Evolutionary conservation across 192 early-diverging fungal genomes (phyloP).

Genomic region (Entophlyctis luteolus): DNA sequence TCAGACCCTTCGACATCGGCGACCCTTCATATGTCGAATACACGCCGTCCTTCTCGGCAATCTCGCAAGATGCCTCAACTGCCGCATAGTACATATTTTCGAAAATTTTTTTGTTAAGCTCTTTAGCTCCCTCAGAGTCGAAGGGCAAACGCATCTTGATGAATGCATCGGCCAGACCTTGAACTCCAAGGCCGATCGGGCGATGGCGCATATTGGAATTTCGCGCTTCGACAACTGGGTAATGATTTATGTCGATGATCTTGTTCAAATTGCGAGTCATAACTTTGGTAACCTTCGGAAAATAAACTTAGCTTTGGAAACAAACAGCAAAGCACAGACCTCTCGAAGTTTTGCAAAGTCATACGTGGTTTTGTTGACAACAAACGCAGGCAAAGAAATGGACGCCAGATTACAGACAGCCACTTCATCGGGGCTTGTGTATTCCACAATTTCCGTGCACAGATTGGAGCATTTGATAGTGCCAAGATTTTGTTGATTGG

Average conservation of each 20-base stretch:
- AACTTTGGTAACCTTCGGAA: slow-evolving; percentile 70
- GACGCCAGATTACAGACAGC: slow-evolving; percentile 97
- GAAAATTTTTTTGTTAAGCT: slow-evolving; percentile 85
- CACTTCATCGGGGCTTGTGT: slow-evolving; percentile 90
- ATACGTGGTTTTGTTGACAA: slow-evolving; percentile 59
- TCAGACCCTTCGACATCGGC: slow-evolving; percentile 81
- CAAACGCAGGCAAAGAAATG: slow-evolving; percentile 85
- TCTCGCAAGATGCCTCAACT: slow-evolving; percentile 85
- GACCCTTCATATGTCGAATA: slow-evolving; percentile 86
- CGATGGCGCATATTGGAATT: slow-evolving; percentile 90
- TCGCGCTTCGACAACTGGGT: slow-evolving; percentile 85
- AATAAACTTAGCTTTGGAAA: no score
- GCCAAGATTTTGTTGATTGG: slow-evolving; percentile 97
- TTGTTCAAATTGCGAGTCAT: slow-evolving; percentile 90
- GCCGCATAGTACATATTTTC: slow-evolving; percentile 96
- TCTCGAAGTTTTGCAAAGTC: slow-evolving; percentile 83
- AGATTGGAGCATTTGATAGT: slow-evolving; percentile 98
- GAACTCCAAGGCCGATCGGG: slow-evolving; percentile 97
- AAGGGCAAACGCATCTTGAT: slow-evolving; percentile 93
- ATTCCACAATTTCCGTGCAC: slow-evolving; percentile 98
- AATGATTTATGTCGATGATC: slow-evolving; percentile 97
- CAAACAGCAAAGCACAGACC: slow-evolving; percentile 17
- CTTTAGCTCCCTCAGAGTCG: slow-evolving; percentile 76
- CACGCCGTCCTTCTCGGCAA: slow-evolving; percentile 72
- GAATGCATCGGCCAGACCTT: slow-evolving; percentile 96